These are phyloP conservation scores for Phytophthora hybrid DNA, from an alignment of 352 stramenopile genomes.

Conservation along the genomic window DNA sequence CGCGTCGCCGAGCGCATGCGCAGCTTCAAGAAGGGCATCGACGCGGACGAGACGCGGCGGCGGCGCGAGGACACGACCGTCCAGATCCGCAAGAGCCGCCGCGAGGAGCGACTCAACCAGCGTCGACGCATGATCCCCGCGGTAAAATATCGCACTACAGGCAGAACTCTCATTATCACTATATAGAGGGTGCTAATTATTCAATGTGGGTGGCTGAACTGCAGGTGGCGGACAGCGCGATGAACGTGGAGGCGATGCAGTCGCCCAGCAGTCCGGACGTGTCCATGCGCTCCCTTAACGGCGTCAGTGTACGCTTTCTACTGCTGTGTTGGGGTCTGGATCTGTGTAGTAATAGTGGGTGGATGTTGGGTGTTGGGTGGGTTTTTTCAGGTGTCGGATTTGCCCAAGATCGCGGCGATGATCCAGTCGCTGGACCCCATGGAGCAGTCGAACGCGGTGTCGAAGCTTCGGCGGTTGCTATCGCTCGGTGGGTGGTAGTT, in stretches of 20 bases:
- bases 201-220: not conserved
- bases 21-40: constrained; percentile 91
- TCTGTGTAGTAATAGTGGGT: not conserved
- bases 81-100: constrained; percentile 90
- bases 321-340: not conserved
- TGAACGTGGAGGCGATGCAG: constrained; percentile 16
- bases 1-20: constrained; percentile 74
- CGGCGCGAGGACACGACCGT: constrained; percentile 84
- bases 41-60: constrained; percentile 76
- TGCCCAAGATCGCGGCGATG: constrained; percentile 95
- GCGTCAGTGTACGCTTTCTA: constrained; percentile 47
- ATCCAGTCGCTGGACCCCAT: constrained; percentile 94
- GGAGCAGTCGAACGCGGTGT: constrained; percentile 95
- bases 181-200: not conserved
- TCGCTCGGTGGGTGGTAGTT: constrained; percentile 86
- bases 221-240: constrained; percentile 4
- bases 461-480: constrained; percentile 97
- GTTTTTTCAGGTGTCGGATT: constrained; percentile 84
- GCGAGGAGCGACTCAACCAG: constrained; percentile 88
- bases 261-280: constrained; percentile 19
- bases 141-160: constrained; percentile 16
- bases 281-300: constrained; percentile 38
- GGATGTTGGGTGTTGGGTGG: not conserved
- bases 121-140: constrained; percentile 72
- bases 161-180: not conserved